Base-by-base conservation (phyloP, 2,329 filamentous ascomycete species). In the Lasiodiplodia hormozganensis region DNA sequence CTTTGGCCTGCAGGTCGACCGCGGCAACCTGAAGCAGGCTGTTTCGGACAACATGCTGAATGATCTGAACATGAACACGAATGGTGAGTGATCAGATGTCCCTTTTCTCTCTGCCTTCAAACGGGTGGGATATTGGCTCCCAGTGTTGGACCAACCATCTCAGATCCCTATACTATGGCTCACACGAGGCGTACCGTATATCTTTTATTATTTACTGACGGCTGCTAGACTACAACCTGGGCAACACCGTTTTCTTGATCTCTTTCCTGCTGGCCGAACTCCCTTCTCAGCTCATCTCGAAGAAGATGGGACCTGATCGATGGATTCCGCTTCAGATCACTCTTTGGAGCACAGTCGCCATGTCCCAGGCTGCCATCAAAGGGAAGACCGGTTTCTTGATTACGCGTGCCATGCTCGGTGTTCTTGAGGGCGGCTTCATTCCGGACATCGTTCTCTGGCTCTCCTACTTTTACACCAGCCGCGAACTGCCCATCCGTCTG, bases 271-370 rank as follows among this genome's bases (percentile, higher is more conserved):
- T 80, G 0, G 83, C 84, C 4, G 84, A 86, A 54, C 74, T 86
- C 0, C 84, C 84, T 3, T 84, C 83, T 58, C 83, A 83, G 18
- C 74, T 86, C 3, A 76, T 86, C 62, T 85, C 82, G 67, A 86
- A 86, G 75, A 84, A 83, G 65, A 72, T 86, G 8, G 84, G 85
- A 11, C 83, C 84, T 0, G 83, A 86, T 70, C 72, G 77, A 51
- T 80, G 77, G 76, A 79, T 80, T 23, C 78, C 78, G 0, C 74
- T 77, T 3, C 75, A 80, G 25, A 54, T 57, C 18, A 31, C 53
- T 6, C 53, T 57, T 28, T 57, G 53, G 53, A 77, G 75, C 2
- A 70, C 78, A 7, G 75, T 79, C 7, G 77, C 76, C 73, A 70
- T 79, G 7, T 76, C 77, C 0, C 80, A 83, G 68, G 76, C 76